Evolutionary conservation across 306 rosid species (phyloP), one percentile per base, ranked within the genome.

Genomic region (Mucuna pruriens): DNA sequence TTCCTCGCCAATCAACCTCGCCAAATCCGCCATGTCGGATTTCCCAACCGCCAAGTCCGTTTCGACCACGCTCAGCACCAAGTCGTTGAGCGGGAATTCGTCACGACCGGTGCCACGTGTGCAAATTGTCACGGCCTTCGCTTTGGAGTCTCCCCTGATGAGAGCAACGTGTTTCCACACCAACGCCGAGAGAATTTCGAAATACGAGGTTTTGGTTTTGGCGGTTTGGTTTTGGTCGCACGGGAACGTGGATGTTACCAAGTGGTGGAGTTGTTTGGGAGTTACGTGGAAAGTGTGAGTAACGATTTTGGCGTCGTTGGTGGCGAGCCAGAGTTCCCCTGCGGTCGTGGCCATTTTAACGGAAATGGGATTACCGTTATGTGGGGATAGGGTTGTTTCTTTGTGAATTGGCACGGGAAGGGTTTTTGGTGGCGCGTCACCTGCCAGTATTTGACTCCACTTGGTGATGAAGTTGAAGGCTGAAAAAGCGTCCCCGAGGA

Each of bases 401-500:
- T 1, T 1, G 1, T 52, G 69, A n/a, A 12, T 29, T 34, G 86
- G 60, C 73, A 34, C n/a, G 22, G 52, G 82, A 9, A 76, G 65
- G 17, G 66, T 40, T 33, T 75, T 83, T 0, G 63, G 75, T 22
- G 85, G 91, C 77, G 38, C 31, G 48, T 84, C 86, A 79, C 85
- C 82, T 0, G 88, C 68, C 29, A 84, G 10, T 48, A 81, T 29
- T 55, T 84, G 76, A 16, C 90, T 91, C 94, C 86, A 91, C 7
- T 7, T 36, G 61, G 82, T 85, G 75, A 93, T 76, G 85, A 93
- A 91, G 23, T 81, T 45, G 38, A 91, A 72, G 20, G 97, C 91
- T 9, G 98, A 85, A 64, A 86, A 83, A 19, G 84, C 85, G 13
- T 91, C 97, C 76, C 98, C 94, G n/a, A 91, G 90, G 16, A 93